Conservation (phyloP, 2,329 filamentous ascomycete species). For the Graphiopsis chlorocephala region DNA sequence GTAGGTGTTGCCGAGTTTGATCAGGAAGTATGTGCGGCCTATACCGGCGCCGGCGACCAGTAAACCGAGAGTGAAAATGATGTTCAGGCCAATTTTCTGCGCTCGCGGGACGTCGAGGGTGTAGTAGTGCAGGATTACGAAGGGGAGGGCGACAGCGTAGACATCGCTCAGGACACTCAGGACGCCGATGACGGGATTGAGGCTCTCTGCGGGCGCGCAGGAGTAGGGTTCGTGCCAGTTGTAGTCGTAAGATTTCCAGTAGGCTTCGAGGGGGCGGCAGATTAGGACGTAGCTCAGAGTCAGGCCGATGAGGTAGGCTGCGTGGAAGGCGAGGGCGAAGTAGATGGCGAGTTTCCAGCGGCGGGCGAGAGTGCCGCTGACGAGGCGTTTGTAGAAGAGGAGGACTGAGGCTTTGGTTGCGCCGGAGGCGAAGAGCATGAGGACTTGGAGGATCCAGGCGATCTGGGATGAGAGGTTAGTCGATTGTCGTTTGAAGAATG, state of each 20-base stretch:
- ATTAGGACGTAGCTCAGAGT: conserved; percentile 21
- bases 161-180: conserved; percentile 25
- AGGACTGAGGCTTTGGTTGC: conserved; percentile 29
- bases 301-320: conserved; percentile 21
- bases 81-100: conserved; percentile 26
- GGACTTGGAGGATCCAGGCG: conserved; percentile 25
- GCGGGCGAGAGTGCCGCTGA: conserved; percentile 20
- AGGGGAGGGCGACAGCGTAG: conserved; percentile 26
- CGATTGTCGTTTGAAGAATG: not conserved
- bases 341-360: conserved; percentile 25
- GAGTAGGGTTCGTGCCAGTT: conserved; percentile 18
- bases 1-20: conserved; percentile 19
- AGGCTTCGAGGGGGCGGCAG: conserved; percentile 26
- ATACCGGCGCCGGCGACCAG: conserved; percentile 27
- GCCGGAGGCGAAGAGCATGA: conserved; percentile 25
- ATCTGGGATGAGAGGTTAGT: not conserved
- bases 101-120: conserved; percentile 21
- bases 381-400: conserved; percentile 29
- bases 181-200: conserved; percentile 20
- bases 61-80: conserved; percentile 25
- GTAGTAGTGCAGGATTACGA: conserved; percentile 25
- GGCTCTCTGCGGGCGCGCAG: conserved; percentile 18
- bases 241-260: conserved; percentile 22
- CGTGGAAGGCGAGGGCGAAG: conserved; percentile 23
- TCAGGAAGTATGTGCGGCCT: conserved; percentile 26